These are phyloP conservation scores for Gossypium mustelinum DNA, from an alignment of 345 rosid species.

Conservation along the genomic window DNA sequence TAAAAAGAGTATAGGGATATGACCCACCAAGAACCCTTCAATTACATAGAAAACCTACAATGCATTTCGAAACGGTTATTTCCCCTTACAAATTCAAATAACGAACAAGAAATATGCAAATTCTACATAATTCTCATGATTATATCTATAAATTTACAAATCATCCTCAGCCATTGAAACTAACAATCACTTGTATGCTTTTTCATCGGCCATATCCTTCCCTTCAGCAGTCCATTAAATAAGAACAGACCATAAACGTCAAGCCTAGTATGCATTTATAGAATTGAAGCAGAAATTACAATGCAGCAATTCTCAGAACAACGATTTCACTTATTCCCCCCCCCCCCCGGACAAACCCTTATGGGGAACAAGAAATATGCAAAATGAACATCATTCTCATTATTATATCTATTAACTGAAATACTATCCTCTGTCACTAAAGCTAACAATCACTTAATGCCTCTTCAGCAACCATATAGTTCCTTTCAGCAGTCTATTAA, in stretches of 20 bases:
- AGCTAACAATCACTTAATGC: neutral
- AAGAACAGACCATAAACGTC: neutral
- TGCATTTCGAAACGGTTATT: neutral
- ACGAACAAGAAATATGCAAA: neutral
- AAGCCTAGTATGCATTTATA: neutral
- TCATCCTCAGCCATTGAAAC: neutral
- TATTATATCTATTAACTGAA: neutral
- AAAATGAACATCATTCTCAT: neutral
- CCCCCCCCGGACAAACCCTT: neutral
- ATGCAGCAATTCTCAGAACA: neutral
- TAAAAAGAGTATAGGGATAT: neutral
- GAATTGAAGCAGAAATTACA: neutral
- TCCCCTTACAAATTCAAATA: neutral
- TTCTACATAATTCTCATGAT: neutral
- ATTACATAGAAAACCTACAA: neutral
- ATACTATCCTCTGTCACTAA: neutral
- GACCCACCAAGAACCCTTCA: neutral
- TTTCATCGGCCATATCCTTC: neutral
- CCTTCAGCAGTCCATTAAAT: neutral
- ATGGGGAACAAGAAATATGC: neutral
- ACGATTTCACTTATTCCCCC: neutral
- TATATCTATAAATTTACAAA: neutral
- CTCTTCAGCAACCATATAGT: conserved; percentile 1
- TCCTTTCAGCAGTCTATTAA: neutral
- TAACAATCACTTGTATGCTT: neutral